phyloP scores from a whole-genome alignment of 169 alveolate genomes.

The Cryptosporidium andersoni region DNA sequence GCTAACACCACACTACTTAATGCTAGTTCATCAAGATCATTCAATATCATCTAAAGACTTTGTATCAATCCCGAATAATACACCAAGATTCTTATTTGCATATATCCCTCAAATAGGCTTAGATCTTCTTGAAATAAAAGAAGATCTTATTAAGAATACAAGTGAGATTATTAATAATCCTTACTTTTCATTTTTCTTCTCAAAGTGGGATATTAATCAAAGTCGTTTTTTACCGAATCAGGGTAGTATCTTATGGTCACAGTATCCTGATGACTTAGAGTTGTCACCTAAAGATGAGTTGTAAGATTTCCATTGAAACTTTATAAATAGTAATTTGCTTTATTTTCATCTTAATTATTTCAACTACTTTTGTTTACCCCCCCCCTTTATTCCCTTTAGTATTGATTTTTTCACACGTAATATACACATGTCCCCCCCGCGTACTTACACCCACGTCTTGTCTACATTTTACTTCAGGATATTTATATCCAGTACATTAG shows the following conservation, averaged over 20 bases:
- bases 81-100: constrained; percentile 21
- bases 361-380: not conserved
- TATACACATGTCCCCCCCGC: not conserved
- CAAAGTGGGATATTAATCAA: constrained; percentile 20
- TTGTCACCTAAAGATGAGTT: constrained; percentile 21
- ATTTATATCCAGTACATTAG: no score
- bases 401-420: not conserved
- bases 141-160: not conserved
- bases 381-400: not conserved
- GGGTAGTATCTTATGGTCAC: constrained; percentile 28
- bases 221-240: constrained; percentile 20
- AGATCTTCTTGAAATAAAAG: not conserved
- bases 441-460: no score
- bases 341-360: not conserved
- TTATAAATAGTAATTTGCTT: not conserved
- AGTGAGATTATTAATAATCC: not conserved
- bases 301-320: not conserved
- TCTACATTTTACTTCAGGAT: no score
- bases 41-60: not conserved
- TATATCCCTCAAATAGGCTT: constrained; percentile 61
- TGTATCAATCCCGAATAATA: not conserved
- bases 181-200: constrained; percentile 16
- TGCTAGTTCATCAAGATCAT: constrained; percentile 29
- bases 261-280: constrained; percentile 19
- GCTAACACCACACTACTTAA: constrained; percentile 46